Base-by-base conservation (phyloP, 2,329 filamentous ascomycete genomes). In the Aulographum hederae region DNA sequence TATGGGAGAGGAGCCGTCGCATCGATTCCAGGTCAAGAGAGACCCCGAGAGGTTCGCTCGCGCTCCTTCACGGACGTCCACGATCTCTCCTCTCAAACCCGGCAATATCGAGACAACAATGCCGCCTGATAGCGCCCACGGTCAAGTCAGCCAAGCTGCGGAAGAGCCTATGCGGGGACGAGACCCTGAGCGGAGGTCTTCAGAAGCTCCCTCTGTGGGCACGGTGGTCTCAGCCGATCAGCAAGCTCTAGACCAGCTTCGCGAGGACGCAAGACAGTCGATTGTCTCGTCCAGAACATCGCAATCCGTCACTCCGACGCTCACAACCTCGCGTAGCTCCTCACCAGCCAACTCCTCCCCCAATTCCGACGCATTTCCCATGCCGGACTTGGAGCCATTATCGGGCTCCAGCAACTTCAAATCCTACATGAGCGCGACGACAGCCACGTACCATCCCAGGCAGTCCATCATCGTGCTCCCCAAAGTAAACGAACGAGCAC, bases 11-110 rank as follows among this genome's bases (percentile, higher is more conserved):
- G 40, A 36, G 21, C 43, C 46, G 14, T 51, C 46, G 32, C 54
- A 54, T 38, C 50, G 52, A 6, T 54, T 53, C 37, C 46, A 18
- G 43, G 52, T 18, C 48, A 49, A 31, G 43, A 19, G 46, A 54
- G 48, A 3, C 46, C 45, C 25, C 43, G 42, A 19, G 38, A 51
- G 13, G 46, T 40, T 33, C 46, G 40, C 18, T 30, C 39, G 6
- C 39, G 41, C 18, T 37, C 33, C 18, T 33, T 37, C 32, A 35
- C 34, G 14, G 39, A 38, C 35, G 33, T 44, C 30, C 36, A 52
- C 50, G 33, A 43, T 54, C 26, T 53, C 56, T 31, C 47, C 54
- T 4, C 46, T 48, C 3, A 40, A 42, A 5, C 45, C 45, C 17
- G 38, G 46, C 18, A 39, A 8, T 16, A 8, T 10, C 27, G 27